Conservation (phyloP, 2,329 filamentous ascomycete species). For the Paracoccidioides brasiliensis region DNA sequence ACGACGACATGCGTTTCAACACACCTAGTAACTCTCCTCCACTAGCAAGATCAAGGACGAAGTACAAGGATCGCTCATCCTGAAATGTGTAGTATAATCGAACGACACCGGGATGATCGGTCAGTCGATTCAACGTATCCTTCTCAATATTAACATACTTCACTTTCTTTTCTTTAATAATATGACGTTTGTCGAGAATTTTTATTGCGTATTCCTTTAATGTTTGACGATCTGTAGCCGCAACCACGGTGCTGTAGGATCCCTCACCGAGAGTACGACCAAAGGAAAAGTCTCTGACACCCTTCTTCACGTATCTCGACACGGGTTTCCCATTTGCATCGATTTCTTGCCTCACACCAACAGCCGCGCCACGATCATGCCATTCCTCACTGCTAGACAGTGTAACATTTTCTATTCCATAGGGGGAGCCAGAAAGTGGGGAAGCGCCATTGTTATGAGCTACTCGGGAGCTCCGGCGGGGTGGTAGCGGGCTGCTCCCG, state of each 20-base stretch:
- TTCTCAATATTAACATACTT: slow-evolving; percentile 99
- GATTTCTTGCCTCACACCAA: slow-evolving; percentile 66
- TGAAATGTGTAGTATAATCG: slow-evolving; percentile 98
- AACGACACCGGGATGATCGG: slow-evolving; percentile 91
- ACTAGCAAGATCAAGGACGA: slow-evolving; percentile 85
- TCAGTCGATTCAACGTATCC: slow-evolving; percentile 89
- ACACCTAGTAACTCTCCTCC: slow-evolving; percentile 86
- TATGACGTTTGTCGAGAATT: slow-evolving; percentile 93
- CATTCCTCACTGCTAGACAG: slow-evolving; percentile 72
- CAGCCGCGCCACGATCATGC: slow-evolving; percentile 88
- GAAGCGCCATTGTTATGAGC: slow-evolving; percentile 35
- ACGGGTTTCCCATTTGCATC: slow-evolving; percentile 75
- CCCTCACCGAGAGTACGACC: slow-evolving; percentile 84
- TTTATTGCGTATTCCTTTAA: slow-evolving; percentile 96
- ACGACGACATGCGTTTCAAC: slow-evolving; percentile 85
- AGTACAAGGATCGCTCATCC: slow-evolving; percentile 90
- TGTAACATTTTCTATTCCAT: slow-evolving; percentile 45
- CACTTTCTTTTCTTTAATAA: slow-evolving; percentile 99
- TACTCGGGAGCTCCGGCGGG: slow-evolving; percentile 63
- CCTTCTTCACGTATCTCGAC: slow-evolving; percentile 81
- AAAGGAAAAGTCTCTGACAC: slow-evolving; percentile 92
- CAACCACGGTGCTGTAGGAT: slow-evolving; percentile 91
- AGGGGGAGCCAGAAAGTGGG: slow-evolving; percentile 33
- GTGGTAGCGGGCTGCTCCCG: slow-evolving; percentile 53
- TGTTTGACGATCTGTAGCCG: slow-evolving; percentile 85